Evolutionary conservation across 257 asterid species (phyloP).

Genomic region (Oldenlandia corymbosa): DNA sequence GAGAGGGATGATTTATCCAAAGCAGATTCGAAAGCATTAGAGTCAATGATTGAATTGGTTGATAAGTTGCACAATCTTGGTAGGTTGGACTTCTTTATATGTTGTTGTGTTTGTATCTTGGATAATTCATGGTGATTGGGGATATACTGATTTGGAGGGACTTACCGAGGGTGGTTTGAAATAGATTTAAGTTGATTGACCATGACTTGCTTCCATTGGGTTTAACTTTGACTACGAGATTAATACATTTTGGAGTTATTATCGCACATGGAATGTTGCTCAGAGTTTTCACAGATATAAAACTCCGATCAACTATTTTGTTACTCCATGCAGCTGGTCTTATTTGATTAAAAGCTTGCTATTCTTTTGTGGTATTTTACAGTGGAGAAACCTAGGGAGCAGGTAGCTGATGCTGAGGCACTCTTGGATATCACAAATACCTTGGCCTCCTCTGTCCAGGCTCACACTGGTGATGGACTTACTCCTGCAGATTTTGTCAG

Average conservation of each 20-base stretch:
- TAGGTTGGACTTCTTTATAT: constrained; percentile 15
- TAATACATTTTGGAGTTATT: no score
- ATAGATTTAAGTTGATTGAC: background rate
- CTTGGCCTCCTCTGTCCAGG: constrained; percentile 77
- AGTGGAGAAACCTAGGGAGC: constrained; percentile 90
- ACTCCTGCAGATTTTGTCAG: constrained; percentile 76
- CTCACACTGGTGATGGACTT: constrained; percentile 56
- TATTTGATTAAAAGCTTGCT: background rate
- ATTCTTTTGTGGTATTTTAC: constrained; percentile 3
- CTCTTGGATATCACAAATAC: constrained; percentile 81
- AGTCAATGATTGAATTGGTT: constrained; percentile 65
- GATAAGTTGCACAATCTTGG: constrained; percentile 80
- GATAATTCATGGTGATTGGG: background rate
- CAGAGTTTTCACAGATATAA: no score
- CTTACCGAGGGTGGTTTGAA: background rate
- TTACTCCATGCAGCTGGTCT: background rate
- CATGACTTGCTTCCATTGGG: background rate
- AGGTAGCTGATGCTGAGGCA: constrained; percentile 94
- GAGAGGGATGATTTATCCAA: constrained; percentile 69
- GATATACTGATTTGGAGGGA: background rate
- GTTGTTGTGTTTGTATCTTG: background rate
- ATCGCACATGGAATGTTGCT: no score
- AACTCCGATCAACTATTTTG: no score
- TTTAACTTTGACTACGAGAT: no score
- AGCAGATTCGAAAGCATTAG: constrained; percentile 60